A percentile compares a stretch with the other conserved stretches of the same genome.
phyloP scores from a whole-genome alignment of 2,329 filamentous ascomycete genomes.

The Sordariomycetes sp. region DNA sequence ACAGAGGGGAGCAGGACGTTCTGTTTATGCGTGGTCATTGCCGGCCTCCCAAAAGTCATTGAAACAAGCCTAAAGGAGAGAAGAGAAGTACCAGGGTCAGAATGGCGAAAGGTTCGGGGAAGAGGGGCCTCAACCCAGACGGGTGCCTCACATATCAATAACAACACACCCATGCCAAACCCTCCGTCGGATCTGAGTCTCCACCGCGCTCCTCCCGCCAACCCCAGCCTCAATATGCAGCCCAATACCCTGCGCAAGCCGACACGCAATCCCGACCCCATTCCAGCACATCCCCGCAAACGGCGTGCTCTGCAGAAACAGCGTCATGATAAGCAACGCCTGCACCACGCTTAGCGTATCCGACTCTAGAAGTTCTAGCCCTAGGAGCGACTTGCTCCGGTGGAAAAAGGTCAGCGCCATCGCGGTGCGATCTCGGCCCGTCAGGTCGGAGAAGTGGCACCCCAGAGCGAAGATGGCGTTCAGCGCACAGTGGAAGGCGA shows the following conservation, averaged over 20 bases:
- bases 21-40: slow-evolving; percentile 17
- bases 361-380: slow-evolving; percentile 19
- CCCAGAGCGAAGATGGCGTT: slow-evolving; percentile 31
- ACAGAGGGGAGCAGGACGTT: slow-evolving; percentile 4
- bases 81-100: no score
- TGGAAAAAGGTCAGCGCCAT: slow-evolving; percentile 19
- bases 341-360: slow-evolving; percentile 27
- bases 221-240: slow-evolving; percentile 18
- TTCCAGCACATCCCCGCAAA: slow-evolving; percentile 30
- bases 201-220: slow-evolving; percentile 13
- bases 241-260: slow-evolving; percentile 28
- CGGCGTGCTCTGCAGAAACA: slow-evolving; percentile 27
- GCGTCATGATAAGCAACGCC: slow-evolving; percentile 23
- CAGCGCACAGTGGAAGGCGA: slow-evolving; percentile 28
- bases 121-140: no score
- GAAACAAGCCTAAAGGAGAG: slow-evolving; percentile 20
- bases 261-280: slow-evolving; percentile 26
- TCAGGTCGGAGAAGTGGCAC: slow-evolving; percentile 24
- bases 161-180: slow-evolving; percentile 28
- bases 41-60: slow-evolving; percentile 22
- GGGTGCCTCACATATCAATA: slow-evolving; percentile 24
- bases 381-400: slow-evolving; percentile 18
- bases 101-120: no score
- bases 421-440: slow-evolving; percentile 9
- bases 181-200: slow-evolving; percentile 22